A percentile compares a stretch with the other conserved stretches of the same genome.
Evolutionary conservation across 2,329 filamentous ascomycete species (phyloP).

Genomic region (Aureobasidium sp.): DNA sequence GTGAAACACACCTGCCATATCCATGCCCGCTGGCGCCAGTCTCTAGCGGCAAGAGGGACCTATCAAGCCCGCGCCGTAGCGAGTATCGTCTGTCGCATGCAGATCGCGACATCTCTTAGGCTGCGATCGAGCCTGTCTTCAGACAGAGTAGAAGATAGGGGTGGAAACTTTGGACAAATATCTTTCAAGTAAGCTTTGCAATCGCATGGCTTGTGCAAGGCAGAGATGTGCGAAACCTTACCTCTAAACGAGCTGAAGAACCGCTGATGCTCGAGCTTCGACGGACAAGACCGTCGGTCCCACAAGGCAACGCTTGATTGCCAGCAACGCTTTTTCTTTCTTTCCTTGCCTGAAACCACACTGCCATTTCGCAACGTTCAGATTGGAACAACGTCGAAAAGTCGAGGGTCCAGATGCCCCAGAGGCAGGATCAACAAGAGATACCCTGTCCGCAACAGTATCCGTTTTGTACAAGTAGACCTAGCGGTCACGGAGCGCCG

Average conservation of each 20-base stretch:
- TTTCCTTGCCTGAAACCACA: background rate
- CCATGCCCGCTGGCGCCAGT: background rate
- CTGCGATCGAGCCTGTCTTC: too few relatives aligned
- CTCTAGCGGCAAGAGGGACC: background rate
- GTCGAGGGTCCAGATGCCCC: background rate
- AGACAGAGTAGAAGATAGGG: too few relatives aligned
- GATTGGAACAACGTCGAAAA: background rate
- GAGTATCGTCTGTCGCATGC: background rate
- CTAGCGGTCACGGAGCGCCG: background rate
- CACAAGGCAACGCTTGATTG: background rate
- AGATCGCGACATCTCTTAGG: too few relatives aligned
- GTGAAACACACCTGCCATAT: background rate
- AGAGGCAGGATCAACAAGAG: background rate
- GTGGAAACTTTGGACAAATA: too few relatives aligned
- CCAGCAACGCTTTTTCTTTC: background rate
- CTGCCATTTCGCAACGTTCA: background rate
- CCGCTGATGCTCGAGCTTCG: too few relatives aligned
- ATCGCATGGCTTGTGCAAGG: too few relatives aligned
- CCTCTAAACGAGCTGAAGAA: too few relatives aligned
- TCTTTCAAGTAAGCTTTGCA: too few relatives aligned
- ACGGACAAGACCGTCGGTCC: too few relatives aligned
- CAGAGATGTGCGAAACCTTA: too few relatives aligned
- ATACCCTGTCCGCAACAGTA: background rate
- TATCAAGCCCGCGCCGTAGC: background rate
- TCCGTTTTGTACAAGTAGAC: background rate